These are phyloP conservation scores for Mortierella claussenii DNA, from an alignment of 192 early-diverging fungal species.

Conservation along the genomic window DNA sequence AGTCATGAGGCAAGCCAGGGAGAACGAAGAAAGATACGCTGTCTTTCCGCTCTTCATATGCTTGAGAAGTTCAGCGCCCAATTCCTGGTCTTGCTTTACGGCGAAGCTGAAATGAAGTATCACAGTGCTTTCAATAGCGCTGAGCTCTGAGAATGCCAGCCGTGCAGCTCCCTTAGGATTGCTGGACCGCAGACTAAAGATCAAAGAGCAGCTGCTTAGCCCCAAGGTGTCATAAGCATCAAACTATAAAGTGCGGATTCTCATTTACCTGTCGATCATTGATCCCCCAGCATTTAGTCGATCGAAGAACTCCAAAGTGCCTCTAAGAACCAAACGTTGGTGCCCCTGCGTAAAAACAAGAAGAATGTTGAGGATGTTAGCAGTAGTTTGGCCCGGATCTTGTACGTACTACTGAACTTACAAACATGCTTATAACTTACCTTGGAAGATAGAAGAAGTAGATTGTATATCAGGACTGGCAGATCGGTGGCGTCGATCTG, in stretches of 20 bases:
- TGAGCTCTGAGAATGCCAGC: constrained; percentile 52
- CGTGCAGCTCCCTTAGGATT: constrained; percentile 26
- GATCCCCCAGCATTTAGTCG: constrained; percentile 50
- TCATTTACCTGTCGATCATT: constrained; percentile 17
- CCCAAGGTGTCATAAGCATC: neutral
- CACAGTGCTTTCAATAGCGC: constrained; percentile 72
- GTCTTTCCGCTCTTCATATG: constrained; percentile 58
- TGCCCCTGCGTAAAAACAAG: constrained; percentile 54
- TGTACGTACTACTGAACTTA: too few relatives aligned
- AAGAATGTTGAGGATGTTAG: too few relatives aligned
- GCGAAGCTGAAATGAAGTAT: constrained; percentile 79
- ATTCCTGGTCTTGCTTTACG: constrained; percentile 77
- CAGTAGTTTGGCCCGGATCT: too few relatives aligned
- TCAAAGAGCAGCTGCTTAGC: constrained; percentile 1
- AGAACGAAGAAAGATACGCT: constrained; percentile 66
- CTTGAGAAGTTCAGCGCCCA: constrained; percentile 65
- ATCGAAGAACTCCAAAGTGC: constrained; percentile 71
- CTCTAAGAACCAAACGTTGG: constrained; percentile 63
- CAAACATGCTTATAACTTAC: constrained; percentile 45
- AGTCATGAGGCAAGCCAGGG: constrained; percentile 72
- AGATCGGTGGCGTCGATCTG: constrained; percentile 62
- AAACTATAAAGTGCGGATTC: neutral
- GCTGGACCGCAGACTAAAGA: constrained; percentile 32
- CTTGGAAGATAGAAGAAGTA: constrained; percentile 72
- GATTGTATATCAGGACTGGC: constrained; percentile 74